Base-by-base conservation (phyloP, 495 filamentous ascomycete species). In the Jackrogersella multiformis region DNA sequence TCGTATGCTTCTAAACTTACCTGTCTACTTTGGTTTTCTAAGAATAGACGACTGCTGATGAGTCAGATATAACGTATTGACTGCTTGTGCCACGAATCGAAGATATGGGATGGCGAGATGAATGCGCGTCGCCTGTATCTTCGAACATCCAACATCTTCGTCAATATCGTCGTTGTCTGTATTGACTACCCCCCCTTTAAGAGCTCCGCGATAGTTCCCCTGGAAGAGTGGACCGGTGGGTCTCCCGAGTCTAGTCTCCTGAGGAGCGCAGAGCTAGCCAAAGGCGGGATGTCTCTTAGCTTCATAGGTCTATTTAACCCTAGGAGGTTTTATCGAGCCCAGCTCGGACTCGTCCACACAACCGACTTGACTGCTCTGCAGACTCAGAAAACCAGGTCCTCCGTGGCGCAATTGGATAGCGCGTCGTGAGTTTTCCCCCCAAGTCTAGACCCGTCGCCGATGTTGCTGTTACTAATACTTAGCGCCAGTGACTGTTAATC, bases 401-500 rank as follows among this genome's bases (percentile, higher is more conserved):
- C 45, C 26, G 45, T 49, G 45, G 45, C 45, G 52, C 59, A 62
- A 62, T 68, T 71, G 69, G 69, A 59, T 68, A 71, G 69, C 69
- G 69, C 69, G 69, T 71, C 69, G 42, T 46, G 21, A 46, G 42
- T 46, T 10, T 26, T 46, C 10, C 4, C 42, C 42, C 42, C 41
- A 44, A n/a, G 21, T 26, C 21, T 46, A n/a, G 12, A 46, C 21
- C 42, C 7, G 26, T 46, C 42, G 42, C 26, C 9, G n/a, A 21
- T 13, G 42, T 46, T 26, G 20, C 12, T 4, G 42, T 46, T 46
- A 24, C 42, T 46, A 46, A 46, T 21, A 30, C 10, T n/a, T 24
- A 26, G 13, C 5, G 23, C 23, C 21, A 46, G 42, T 71, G 69
- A 71, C 69, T 68, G 69, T 71, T 71, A 71, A 71, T 71, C 69